Base-by-base conservation (phyloP, 768 basidiomycete genomes). In the Mrakia gelida region DNA sequence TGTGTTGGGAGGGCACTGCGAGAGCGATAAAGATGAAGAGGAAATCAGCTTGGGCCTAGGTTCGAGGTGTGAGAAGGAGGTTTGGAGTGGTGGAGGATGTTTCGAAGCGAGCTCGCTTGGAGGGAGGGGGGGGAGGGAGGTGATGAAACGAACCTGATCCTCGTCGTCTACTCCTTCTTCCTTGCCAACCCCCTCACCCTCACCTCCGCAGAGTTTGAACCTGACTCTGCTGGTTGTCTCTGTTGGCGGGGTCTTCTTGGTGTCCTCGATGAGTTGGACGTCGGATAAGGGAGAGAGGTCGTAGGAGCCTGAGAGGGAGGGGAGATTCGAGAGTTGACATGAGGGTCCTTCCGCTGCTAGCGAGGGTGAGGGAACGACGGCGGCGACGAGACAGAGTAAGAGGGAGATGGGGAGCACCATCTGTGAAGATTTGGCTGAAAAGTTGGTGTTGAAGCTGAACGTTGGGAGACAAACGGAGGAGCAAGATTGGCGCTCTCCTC, bases 1-100 rank as follows among this genome's bases (percentile, higher is more conserved):
- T 13, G 83, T 83, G 28, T 80, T 78, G 26, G 78, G 61, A 41
- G 84, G 84, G 71, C 84, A 85, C 84, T 85, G 52, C 2, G 8
- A 26, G n/a, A 54, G 45, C 16, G 52, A 75, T 9, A 26, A 45
- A 21, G 11, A 56, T 34, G 38, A 68, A 52, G 26, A 21, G 3
- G 2, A 16, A 21, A 8, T 7, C 45, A 45, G 45, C 15, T n/a
- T 3, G 8, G 43, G n/a, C n/a, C n/a, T n/a, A n/a, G n/a, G n/a
- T n/a, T n/a, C n/a, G n/a, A n/a, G n/a, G n/a, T n/a, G n/a, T n/a
- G 62, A 23, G 45, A 38, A 45, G 45, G 45, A 45, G 45, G 71
- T 6, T n/a, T 21, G 2, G 26, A 16, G 7, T 5, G n/a, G 54
- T 8, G 7, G 54, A 72, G 32, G 45, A 34, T 26, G 15, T 13